Conservation (phyloP, 2,329 filamentous ascomycete genomes). For the Aspergillus intermedius region DNA sequence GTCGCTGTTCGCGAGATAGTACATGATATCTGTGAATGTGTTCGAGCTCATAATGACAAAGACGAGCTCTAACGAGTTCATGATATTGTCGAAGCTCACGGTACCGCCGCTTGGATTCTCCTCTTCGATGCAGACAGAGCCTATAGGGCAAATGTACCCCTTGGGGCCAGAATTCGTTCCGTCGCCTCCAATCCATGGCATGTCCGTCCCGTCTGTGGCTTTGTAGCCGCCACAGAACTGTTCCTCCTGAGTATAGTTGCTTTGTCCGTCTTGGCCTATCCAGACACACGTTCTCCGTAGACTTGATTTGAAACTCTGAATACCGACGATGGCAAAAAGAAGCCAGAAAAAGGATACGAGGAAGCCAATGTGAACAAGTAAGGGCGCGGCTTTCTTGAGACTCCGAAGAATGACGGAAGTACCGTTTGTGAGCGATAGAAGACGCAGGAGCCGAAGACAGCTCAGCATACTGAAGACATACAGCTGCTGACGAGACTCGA, state of each 20-base stretch:
- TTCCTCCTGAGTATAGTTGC: constrained; percentile 38
- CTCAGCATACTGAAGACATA: constrained; percentile 96
- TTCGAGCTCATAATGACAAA: constrained; percentile 99
- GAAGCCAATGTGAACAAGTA: constrained; percentile 88
- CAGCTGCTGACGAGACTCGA: constrained; percentile 65
- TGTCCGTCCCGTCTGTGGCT: constrained; percentile 47
- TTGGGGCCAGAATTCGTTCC: constrained; percentile 52
- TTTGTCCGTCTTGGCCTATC: constrained; percentile 53
- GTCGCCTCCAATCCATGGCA: constrained; percentile 64
- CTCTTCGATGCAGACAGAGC: constrained; percentile 76
- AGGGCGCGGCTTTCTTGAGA: constrained; percentile 87
- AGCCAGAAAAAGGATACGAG: constrained; percentile 97
- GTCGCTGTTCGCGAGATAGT: constrained; percentile 85
- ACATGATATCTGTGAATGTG: constrained; percentile 91
- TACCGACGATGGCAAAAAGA: constrained; percentile 89
- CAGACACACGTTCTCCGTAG: constrained; percentile 71
- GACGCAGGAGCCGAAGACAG: constrained; percentile 81
- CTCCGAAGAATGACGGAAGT: constrained; percentile 91
- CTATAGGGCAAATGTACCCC: constrained; percentile 78
- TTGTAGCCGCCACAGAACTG: constrained; percentile 83
- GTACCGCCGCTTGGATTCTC: constrained; percentile 75
- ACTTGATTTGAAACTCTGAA: constrained; percentile 91
- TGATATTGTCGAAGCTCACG: constrained; percentile 89
- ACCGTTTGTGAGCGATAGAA: constrained; percentile 87
- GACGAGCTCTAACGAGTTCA: constrained; percentile 84